A percentile compares a stretch with the other conserved stretches of the same genome.
These are phyloP conservation scores for Ploettnerulaceae sp. DNA, from an alignment of 2,329 filamentous ascomycete genomes.

Conservation along the genomic window DNA sequence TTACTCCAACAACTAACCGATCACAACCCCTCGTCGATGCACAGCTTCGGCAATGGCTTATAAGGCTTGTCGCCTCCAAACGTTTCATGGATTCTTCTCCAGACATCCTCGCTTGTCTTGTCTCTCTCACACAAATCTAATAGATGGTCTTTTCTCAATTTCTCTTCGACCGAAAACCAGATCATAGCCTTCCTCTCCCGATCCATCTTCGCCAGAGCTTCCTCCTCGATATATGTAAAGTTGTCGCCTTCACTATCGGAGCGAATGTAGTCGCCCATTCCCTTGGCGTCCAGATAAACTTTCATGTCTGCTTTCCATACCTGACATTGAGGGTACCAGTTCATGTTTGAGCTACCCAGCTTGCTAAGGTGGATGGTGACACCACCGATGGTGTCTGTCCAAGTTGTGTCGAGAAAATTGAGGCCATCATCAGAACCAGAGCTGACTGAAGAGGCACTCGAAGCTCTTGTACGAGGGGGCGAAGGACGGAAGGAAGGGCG, in stretches of 20 bases:
- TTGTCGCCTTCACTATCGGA: conserved; percentile 6
- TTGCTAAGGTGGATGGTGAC: conserved; percentile 12
- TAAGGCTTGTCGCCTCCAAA: conserved; percentile 9
- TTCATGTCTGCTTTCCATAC: conserved; percentile 17
- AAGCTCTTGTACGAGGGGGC: conserved; percentile 5
- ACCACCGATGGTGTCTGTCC: conserved; percentile 9
- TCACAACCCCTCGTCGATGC: conserved; percentile 5
- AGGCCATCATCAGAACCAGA: neutral
- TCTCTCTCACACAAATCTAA: conserved; percentile 14
- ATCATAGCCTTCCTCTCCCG: conserved; percentile 15
- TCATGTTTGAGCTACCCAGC: neutral
- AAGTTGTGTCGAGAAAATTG: neutral
- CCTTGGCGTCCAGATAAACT: conserved; percentile 15
- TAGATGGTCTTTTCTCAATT: conserved; percentile 11
- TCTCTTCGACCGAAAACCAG: conserved; percentile 13
- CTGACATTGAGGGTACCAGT: neutral
- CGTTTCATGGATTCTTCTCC: conserved; percentile 13
- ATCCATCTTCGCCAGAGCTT: conserved; percentile 8
- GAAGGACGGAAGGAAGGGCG: conserved; percentile 12
- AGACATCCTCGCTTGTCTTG: conserved; percentile 11
- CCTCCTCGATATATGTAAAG: conserved; percentile 11
- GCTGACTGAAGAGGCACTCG: neutral
- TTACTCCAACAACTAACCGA: neutral
- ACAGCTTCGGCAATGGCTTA: conserved; percentile 7
- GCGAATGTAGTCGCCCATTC: conserved; percentile 10